Conservation (phyloP, 768 basidiomycete species). For the Suillus subluteus region DNA sequence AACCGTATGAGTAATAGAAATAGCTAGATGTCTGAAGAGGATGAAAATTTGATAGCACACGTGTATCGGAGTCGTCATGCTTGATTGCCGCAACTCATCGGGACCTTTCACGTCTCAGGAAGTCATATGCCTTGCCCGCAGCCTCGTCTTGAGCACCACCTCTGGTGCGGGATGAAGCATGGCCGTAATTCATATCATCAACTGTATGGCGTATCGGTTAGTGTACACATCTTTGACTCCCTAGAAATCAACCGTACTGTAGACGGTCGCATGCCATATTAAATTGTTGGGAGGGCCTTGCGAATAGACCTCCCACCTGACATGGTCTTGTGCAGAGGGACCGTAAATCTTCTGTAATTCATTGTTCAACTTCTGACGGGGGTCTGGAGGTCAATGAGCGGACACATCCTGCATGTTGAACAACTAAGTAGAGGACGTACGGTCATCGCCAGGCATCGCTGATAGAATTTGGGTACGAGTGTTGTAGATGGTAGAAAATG, state of each 20-base stretch:
- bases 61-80: neutral
- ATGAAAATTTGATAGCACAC: neutral
- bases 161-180: neutral
- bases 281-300: neutral
- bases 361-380: neutral
- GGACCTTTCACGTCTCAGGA: neutral
- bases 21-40: neutral
- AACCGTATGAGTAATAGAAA: no score
- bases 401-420: neutral
- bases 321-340: neutral
- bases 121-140: accelerated
- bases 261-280: neutral
- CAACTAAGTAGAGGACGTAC: neutral
- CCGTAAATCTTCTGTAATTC: neutral
- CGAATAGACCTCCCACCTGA: neutral
- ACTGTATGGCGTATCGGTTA: neutral
- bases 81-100: neutral
- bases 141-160: neutral
- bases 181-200: neutral
- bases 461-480: neutral
- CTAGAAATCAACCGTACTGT: neutral
- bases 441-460: neutral
- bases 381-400: neutral
- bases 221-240: neutral
- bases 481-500: neutral